Base-by-base conservation (phyloP, 352 stramenopile genomes). In the Elongisporangium undulatum region DNA sequence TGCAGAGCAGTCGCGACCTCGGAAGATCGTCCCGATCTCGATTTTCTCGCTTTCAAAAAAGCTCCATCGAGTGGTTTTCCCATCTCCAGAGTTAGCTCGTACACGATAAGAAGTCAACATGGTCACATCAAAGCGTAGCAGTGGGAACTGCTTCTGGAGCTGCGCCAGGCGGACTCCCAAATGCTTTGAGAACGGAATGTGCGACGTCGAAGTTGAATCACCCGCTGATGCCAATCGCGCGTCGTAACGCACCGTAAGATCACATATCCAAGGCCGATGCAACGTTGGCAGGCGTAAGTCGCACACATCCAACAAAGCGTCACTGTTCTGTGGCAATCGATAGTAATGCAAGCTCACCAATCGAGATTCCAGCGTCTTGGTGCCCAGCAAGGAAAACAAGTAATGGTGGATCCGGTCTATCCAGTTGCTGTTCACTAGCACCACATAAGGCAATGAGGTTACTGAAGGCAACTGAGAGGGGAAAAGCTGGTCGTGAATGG, bases 401-500 rank as follows among this genome's bases (percentile, higher is more conserved):
- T 62, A 53, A 39, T 82, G 70, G 21, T 79, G 70, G 15, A 82
- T 39, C 0, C 73, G 64, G 48, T 82, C 73, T 10, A 68, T 39
- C 73, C 73, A 82, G 22, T 55, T 34, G 54, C 58, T 67, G 16
- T 55, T 24, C 0, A 68, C 71, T 4, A 45, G 34, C 10, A 45
- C 13, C 9, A 49, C 51, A 23, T 68, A 77, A 1, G 26, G 54
- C 49, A 19, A 74, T 41, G 39, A 49, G 39, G 19, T 52, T 19
- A 51, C 53, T 41, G 12, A 22, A 34, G 12, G 12, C 20, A 15
- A 52, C 9, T 8, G 38, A 10, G 48, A 23, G 29, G 1, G 26
- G 59, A 66, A 19, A 57, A 71, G 34, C 24, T 51, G 15, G 10
- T 3, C 19, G 23, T 69, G 58, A 9, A 73, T 20, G 7, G 56